Percentiles rank a stretch among this genome's conserved stretches.
These are phyloP conservation scores for Tuber magnatum DNA, from an alignment of 495 filamentous ascomycete species.

Conservation along the genomic window DNA sequence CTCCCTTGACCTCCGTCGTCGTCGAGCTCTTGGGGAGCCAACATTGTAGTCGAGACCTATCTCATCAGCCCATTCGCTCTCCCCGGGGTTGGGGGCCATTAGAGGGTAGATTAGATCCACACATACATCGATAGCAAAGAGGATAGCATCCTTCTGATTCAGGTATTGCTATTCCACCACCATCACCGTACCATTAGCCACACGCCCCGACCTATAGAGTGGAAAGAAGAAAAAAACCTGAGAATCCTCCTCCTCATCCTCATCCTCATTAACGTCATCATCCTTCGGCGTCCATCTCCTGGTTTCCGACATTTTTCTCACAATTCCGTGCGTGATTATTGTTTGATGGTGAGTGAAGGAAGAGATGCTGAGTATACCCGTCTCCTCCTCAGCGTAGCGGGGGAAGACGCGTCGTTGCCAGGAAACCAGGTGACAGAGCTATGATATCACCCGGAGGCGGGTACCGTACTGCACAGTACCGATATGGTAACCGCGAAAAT, in stretches of 20 bases:
- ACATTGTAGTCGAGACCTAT: constrained; percentile 74
- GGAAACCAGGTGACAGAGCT: background rate
- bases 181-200: background rate
- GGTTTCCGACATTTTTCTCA: constrained; percentile 29
- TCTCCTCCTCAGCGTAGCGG: background rate
- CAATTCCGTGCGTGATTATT: no score
- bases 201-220: background rate
- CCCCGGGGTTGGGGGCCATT: background rate
- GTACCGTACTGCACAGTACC: no score
- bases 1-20: constrained; percentile 39
- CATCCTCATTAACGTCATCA: constrained; percentile 39
- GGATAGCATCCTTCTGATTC: constrained; percentile 86
- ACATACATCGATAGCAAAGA: constrained; percentile 82
- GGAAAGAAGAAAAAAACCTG: constrained; percentile 15
- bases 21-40: constrained; percentile 52
- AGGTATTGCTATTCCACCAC: constrained; percentile 62
- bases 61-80: background rate
- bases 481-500: no score
- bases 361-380: background rate
- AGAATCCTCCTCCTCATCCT: constrained; percentile 37
- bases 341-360: background rate
- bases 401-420: background rate
- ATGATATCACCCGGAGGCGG: background rate
- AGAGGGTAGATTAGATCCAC: background rate
- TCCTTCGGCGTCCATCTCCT: constrained; percentile 40